Base-by-base conservation (phyloP, 179 eudicot genomes). In the Heliamphora pulchella region DNA sequence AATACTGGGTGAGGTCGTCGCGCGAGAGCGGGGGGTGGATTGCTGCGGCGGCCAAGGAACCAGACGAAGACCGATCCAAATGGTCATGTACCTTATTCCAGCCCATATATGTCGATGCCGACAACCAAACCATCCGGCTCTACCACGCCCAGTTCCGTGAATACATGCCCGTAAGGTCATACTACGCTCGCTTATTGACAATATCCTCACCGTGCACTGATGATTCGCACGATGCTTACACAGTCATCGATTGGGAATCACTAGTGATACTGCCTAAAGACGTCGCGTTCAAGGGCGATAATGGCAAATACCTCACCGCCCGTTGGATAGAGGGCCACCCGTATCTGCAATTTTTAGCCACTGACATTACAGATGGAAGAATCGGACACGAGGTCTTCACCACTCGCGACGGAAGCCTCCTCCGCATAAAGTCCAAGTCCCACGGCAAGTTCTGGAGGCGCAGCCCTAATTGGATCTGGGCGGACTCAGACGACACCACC, bases 401-500 rank as follows among this genome's bases (percentile, higher is more conserved):
- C 43, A 71, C 75, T 18, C 31, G 2, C 10, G 43, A 71, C 20
- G 75, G 59, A 71, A 50, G 59, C 8, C 4, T 71, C 31, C 31
- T 31, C 51, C 58, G 44, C 44, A 71, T 71, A 20, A 48, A 47
- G 78, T 47, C 58, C 20, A 5, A 55, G 5, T 0, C 74, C 55
- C 48, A 20, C 15, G 59, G 66, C 44, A 80, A 71, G 5, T 83
- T 75, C 61, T 80, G 82, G 85, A 79, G 82, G 72, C 80, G 77
- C 41, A 80, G 74, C 48, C 73, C 82, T 17, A 61, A 80, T 13
- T 82, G 82, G 85, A 82, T 82, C 18, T 82, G 82, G 85, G 82
- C 82, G 0, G 85, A 82, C 55, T 47, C 71, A 3, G 31, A 20
- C 47, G 76, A 54, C 41, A 47, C 74, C 48, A 68, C 22, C 17